Percentiles rank a stretch among this genome's conserved stretches.
Conservation (phyloP, 352 stramenopile genomes). For the Phytophthora brassicae region DNA sequence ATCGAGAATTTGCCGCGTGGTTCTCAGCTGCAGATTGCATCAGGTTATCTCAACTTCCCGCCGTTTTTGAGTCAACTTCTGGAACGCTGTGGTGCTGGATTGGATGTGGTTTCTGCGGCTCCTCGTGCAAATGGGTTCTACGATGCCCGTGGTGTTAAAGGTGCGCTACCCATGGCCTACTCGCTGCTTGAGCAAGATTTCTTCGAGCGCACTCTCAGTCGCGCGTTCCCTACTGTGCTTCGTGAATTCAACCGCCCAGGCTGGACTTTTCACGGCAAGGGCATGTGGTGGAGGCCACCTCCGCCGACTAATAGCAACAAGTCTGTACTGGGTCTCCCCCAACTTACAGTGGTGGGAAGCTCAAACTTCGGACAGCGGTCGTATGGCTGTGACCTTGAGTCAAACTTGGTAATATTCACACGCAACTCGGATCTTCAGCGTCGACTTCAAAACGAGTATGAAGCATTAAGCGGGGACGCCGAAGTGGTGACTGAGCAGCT, state of each 20-base stretch:
- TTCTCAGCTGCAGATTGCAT: slow-evolving; percentile 64
- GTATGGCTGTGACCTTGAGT: slow-evolving; percentile 77
- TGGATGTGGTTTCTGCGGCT: slow-evolving; percentile 70
- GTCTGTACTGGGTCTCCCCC: slow-evolving; percentile 14
- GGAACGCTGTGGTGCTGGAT: slow-evolving; percentile 35
- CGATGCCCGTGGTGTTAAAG: slow-evolving; percentile 65
- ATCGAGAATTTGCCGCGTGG: slow-evolving; percentile 44
- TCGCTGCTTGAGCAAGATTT: slow-evolving; percentile 84
- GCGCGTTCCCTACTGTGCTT: slow-evolving; percentile 46
- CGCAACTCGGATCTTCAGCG: slow-evolving; percentile 48
- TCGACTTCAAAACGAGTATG: slow-evolving; percentile 54
- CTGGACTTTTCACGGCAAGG: slow-evolving; percentile 87
- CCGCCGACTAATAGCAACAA: slow-evolving; percentile 6
- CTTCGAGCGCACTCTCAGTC: slow-evolving; percentile 49
- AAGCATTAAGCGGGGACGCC: slow-evolving; percentile 42
- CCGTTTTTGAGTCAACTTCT: slow-evolving; percentile 62
- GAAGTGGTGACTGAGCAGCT: slow-evolving; percentile 66
- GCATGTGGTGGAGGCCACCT: slow-evolving; percentile 74
- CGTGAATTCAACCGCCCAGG: slow-evolving; percentile 63
- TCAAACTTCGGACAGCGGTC: slow-evolving; percentile 82
- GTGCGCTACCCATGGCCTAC: slow-evolving; percentile 80
- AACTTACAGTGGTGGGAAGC: slow-evolving; percentile 69
- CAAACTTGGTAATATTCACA: slow-evolving; percentile 70
- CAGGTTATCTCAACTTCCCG: slow-evolving; percentile 82
- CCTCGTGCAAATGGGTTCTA: slow-evolving; percentile 78